These are phyloP conservation scores for Dicorynia guianensis DNA, from an alignment of 306 rosid genomes.

Conservation along the genomic window DNA sequence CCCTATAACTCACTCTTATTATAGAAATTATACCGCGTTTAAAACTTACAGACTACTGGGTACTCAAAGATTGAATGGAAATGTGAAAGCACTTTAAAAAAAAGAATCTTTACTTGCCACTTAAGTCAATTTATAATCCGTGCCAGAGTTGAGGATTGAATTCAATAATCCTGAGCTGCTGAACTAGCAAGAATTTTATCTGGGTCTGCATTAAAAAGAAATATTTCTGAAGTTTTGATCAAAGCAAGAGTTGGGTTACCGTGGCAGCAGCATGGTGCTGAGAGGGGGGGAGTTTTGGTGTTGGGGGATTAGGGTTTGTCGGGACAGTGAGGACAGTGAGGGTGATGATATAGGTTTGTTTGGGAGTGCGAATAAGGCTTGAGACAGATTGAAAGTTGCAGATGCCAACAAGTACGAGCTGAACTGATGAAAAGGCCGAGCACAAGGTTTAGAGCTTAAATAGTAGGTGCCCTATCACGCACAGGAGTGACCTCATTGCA, in stretches of 20 bases:
- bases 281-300: background rate
- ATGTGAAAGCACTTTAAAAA: background rate
- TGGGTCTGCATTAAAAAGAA: constrained; percentile 29
- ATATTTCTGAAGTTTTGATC: background rate
- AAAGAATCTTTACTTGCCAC: constrained; percentile 29
- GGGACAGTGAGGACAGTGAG: constrained; percentile 37
- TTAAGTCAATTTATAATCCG: constrained; percentile 3
- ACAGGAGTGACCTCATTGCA: background rate
- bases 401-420: constrained; percentile 44
- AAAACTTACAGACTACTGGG: constrained; percentile 22
- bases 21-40: background rate
- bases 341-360: constrained; percentile 5
- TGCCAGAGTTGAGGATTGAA: no score
- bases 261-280: background rate
- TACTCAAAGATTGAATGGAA: constrained; percentile 35
- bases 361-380: background rate
- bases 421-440: constrained; percentile 26
- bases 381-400: constrained; percentile 50
- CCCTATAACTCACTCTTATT: constrained; percentile 11
- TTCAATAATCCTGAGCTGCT: no score
- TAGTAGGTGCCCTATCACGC: constrained; percentile 4
- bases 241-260: constrained; percentile 27
- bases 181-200: constrained; percentile 1
- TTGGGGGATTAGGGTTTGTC: constrained; percentile 56
- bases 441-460: constrained; percentile 11